phyloP scores from a whole-genome alignment of 2,329 filamentous ascomycete genomes.

The Diaporthe longicolla region DNA sequence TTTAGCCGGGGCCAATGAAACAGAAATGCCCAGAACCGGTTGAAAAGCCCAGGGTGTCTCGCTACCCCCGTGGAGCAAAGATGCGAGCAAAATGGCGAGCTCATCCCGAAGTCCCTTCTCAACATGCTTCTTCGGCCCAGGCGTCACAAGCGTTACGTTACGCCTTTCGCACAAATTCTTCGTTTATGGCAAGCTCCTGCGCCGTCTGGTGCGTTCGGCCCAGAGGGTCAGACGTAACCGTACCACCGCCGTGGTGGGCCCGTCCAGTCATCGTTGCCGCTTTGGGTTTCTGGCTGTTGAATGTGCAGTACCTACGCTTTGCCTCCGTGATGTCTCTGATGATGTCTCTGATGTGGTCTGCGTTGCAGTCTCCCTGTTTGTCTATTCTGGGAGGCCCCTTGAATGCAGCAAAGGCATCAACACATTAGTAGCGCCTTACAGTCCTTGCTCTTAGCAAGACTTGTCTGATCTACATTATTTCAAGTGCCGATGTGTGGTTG shows the following conservation, averaged over 20 bases:
- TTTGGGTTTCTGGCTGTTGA: conserved; percentile 2
- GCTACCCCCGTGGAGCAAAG: conserved; percentile 36
- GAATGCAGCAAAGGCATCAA: background rate
- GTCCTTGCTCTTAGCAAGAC: background rate
- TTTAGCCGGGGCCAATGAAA: conserved; percentile 39
- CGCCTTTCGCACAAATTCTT: conserved; percentile 4
- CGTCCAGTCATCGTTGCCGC: background rate
- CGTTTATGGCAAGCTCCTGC: background rate
- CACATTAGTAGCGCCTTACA: background rate
- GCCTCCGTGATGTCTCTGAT: background rate
- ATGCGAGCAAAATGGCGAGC: conserved; percentile 37
- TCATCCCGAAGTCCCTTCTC: background rate
- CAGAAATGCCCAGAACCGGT: conserved; percentile 23
- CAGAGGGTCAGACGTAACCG: conserved; percentile 9
- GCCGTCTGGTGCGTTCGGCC: background rate
- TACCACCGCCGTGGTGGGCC: conserved; percentile 3
- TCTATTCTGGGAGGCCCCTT: background rate
- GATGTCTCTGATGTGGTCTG: background rate
- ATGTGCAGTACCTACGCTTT: background rate
- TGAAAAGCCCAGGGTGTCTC: conserved; percentile 33
- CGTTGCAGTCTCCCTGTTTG: background rate
- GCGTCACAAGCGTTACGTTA: conserved; percentile 15
- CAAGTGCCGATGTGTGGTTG: background rate
- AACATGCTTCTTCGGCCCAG: conserved; percentile 11
- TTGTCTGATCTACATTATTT: background rate